Evolutionary conservation across 1,284 basidiomycete genomes (phyloP), one percentile per base, ranked within the genome.

Genomic region (Leccinum subrobustum): DNA sequence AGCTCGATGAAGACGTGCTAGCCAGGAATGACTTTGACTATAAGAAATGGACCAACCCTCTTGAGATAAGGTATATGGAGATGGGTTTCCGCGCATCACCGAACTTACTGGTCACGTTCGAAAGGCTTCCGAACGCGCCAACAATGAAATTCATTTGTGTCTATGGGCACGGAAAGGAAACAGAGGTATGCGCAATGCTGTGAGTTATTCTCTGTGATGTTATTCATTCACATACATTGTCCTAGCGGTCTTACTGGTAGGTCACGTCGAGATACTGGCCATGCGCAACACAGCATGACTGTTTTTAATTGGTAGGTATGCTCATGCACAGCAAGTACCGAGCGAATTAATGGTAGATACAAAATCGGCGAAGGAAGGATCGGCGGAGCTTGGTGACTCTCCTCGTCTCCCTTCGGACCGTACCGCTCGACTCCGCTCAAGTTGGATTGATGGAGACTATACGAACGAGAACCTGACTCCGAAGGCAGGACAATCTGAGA

Each of bases 161-260:
- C 8, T 98, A 99, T 75, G 97, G 96, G 0, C 90, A 94, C 65
- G 97, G 97, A 20, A 98, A 98, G 73, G 91, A 96, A 67, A 99
- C 97, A 0, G 97, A 98, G 83, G 91, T 89, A 52, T 68, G 81
- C 69, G 18, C 27, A 2, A 23, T 29, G 18, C 52, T 20, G 39
- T 52, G 44, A 16, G 39, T 16, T 3, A 9, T 50, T 50, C 39
- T 35, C 20, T 4, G 37, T 56, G 18, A 57, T 47, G 54, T n/a
- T 4, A 27, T 60, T 59, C 16, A 67, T 44, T 25, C 14, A 20
- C 18, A 44, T 12, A 25, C 2, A 48, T 47, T 33, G 20, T 29
- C n/a, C 47, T 31, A 91, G 87, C 82, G 90, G 47, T 92, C 91
- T 35, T 92, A 92, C 70, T 92, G 88, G 90, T 88, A 67, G 57